Percentiles rank a stretch among this genome's conserved stretches.
Evolutionary conservation across 352 stramenopile genomes (phyloP).

Genomic region (Pythium sp.): DNA sequence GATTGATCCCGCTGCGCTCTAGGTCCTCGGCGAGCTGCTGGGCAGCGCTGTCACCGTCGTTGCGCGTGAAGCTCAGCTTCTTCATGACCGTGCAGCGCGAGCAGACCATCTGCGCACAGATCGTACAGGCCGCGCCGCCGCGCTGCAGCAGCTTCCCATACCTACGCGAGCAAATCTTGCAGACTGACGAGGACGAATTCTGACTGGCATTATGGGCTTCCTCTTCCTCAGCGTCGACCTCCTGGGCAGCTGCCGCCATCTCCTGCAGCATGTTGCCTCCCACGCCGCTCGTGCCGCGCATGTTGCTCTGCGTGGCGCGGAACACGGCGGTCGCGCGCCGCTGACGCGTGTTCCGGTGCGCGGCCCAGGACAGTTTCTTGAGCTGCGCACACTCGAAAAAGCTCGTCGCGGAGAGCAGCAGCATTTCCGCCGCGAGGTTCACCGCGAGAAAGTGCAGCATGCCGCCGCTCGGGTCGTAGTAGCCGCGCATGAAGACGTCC

Average conservation of each 20-base stretch:
- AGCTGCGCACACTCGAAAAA: constrained; percentile 57
- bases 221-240: constrained; percentile 17
- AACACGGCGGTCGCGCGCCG: constrained; percentile 15
- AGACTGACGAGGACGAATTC: not conserved
- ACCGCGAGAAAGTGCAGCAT: constrained; percentile 45
- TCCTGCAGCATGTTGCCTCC: constrained; percentile 24
- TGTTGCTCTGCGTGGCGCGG: constrained; percentile 18
- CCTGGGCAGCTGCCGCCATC: constrained; percentile 19
- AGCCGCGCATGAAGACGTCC: constrained; percentile 25
- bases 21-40: constrained; percentile 10
- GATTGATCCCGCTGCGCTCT: constrained; percentile 5
- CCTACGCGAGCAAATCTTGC: constrained; percentile 16
- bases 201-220: not conserved
- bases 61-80: constrained; percentile 42
- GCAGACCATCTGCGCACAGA: constrained; percentile 37
- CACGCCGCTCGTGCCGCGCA: constrained; percentile 1
- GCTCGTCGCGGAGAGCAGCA: constrained; percentile 38
- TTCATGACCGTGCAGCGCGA: constrained; percentile 44
- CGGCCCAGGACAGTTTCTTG: constrained; percentile 54
- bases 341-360: constrained; percentile 26
- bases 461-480: constrained; percentile 41
- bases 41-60: not conserved
- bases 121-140: constrained; percentile 29
- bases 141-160: constrained; percentile 23
- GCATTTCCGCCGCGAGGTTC: constrained; percentile 42